Conservation (phyloP, 352 stramenopile species). For the Phytophthora pluvialis region DNA sequence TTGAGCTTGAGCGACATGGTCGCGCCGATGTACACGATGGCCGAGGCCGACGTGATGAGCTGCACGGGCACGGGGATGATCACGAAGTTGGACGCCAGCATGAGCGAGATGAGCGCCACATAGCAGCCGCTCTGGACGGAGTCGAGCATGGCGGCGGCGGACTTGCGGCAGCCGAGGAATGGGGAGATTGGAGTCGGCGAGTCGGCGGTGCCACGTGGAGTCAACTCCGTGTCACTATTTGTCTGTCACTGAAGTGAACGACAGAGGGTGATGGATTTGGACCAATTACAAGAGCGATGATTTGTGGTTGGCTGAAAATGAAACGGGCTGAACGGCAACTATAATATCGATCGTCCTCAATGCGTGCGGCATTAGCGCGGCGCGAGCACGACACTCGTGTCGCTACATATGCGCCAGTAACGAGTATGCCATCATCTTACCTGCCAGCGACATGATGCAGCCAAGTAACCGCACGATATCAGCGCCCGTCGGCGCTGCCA, state of each 20-base stretch:
- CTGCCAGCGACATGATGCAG: constrained; percentile 9
- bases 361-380: too few species aligned
- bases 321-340: too few species aligned
- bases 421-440: background rate
- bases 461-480: constrained; percentile 12
- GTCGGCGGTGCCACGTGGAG: constrained; percentile 24
- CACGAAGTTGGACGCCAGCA: constrained; percentile 85
- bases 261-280: background rate
- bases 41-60: constrained; percentile 81
- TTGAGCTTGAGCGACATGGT: constrained; percentile 88
- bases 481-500: background rate
- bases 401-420: constrained; percentile 18
- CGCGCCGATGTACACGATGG: constrained; percentile 90
- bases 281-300: constrained; percentile 5
- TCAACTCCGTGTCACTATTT: constrained; percentile 16
- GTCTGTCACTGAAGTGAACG: constrained; percentile 21
- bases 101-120: constrained; percentile 79
- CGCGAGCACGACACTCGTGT: background rate
- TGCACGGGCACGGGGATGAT: constrained; percentile 86
- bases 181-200: background rate
- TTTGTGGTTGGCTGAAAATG: constrained; percentile 17
- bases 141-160: constrained; percentile 51
- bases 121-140: constrained; percentile 83
- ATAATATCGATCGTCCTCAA: background rate
- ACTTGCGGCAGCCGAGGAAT: background rate